Base-by-base conservation (phyloP, 2,329 filamentous ascomycete species). In the Verticillium albo-atrum region DNA sequence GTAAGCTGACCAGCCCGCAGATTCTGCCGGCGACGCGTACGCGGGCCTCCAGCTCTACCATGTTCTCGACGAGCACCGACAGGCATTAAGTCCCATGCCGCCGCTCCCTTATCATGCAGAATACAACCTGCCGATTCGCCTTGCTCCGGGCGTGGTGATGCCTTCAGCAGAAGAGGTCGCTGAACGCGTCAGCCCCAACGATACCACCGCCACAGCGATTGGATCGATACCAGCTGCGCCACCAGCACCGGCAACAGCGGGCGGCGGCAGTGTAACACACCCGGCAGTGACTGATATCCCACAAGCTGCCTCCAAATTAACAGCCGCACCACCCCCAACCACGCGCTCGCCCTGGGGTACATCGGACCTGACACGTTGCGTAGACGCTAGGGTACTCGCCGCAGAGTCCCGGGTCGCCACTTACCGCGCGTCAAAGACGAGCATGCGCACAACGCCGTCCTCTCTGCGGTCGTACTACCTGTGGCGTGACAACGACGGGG, bases 1-100 rank as follows among this genome's bases (percentile, higher is more conserved):
- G 9, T 15, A 65, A 26, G 26, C 34, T 58, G 15, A 35, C 42
- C 20, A 47, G 6, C 42, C 25, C 25, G 26, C 65, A 90, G 88
- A 93, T 72, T 87, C 91, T 10, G 92, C 91, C 14, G 88, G 90
- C 1, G 92, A 96, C 71, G 89, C 91, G 0, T 97, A 97, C 70
- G 92, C 90, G 61, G 85, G 87, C 51, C 74, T 89, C 12, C 88
- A 91, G 59, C 77, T 97, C 1, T 96, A 86, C 68, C 79, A 91
- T 61, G 80, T 82, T 1, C 77, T 97, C 52, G 88, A 97, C 60
- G 75, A 83, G 55, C 84, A 89, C 66, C 82, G 93, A 17, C 79
- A 84, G 65, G 76, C 78, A 6, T 77, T 97, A 62, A 74, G 84
- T 14, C 92, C 92, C 1, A 81, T 76, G 2, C 93, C 93, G 5